Conservation (phyloP, 805 yeast genomes). For the Lipomyces spencermartinsiae region DNA sequence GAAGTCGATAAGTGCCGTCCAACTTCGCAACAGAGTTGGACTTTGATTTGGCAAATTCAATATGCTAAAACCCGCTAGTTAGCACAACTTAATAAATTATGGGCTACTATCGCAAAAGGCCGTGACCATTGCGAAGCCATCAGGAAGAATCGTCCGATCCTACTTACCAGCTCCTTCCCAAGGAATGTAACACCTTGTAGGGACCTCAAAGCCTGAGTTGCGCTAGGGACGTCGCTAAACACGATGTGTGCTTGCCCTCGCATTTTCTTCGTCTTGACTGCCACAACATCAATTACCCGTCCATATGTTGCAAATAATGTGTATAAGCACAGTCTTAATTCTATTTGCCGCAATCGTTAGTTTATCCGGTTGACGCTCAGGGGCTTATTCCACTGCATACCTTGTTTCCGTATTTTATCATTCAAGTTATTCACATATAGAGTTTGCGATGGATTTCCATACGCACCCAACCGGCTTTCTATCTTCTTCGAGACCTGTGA, state of each 20-base stretch:
- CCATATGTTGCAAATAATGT: slow-evolving; percentile 50
- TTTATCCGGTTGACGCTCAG: background rate
- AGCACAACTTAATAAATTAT: background rate
- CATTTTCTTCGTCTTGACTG: slow-evolving; percentile 49
- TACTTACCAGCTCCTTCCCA: slow-evolving; percentile 45
- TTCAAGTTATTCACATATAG: slow-evolving; percentile 50
- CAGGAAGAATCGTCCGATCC: background rate
- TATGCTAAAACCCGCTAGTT: slow-evolving; percentile 18
- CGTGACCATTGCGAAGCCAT: background rate
- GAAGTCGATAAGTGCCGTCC: slow-evolving; percentile 43
- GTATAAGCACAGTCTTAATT: slow-evolving; percentile 47
- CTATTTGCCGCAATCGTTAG: slow-evolving; percentile 32
- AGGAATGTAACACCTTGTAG: slow-evolving; percentile 45
- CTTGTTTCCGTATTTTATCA: slow-evolving; percentile 46
- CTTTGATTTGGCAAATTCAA: slow-evolving; percentile 44
- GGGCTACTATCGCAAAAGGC: background rate
- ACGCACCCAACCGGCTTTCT: slow-evolving; percentile 7
- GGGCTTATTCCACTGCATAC: slow-evolving; percentile 27
- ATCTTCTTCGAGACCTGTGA: slow-evolving; percentile 3
- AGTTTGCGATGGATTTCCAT: slow-evolving; percentile 43
- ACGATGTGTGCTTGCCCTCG: slow-evolving; percentile 54
- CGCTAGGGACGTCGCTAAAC: slow-evolving; percentile 43
- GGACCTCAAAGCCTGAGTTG: slow-evolving; percentile 44
- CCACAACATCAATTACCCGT: slow-evolving; percentile 46
- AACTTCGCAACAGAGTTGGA: slow-evolving; percentile 44